A percentile compares a stretch with the other conserved stretches of the same genome.
Evolutionary conservation across 352 stramenopile species (phyloP).

Genomic region (Globisporangium apiculatum): DNA sequence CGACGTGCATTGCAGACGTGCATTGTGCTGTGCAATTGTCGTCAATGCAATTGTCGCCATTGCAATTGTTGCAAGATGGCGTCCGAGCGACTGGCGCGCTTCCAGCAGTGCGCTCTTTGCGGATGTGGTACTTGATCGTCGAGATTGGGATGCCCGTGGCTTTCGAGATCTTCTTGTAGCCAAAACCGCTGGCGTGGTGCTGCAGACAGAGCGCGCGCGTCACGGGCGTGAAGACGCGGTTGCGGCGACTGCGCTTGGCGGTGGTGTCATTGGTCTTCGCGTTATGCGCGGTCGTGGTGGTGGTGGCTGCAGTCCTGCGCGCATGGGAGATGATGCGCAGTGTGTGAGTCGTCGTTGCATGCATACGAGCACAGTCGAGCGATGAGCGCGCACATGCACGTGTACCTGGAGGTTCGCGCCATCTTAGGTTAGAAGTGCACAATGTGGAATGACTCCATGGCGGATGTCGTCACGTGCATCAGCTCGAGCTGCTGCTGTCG

Average conservation of each 20-base stretch:
- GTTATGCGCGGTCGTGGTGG: too few relatives aligned
- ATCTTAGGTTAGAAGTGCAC: too few relatives aligned
- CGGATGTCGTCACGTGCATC: too few relatives aligned
- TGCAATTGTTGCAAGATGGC: background rate
- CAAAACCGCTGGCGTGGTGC: constrained; percentile 13
- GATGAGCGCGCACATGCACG: too few relatives aligned
- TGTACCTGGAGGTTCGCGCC: too few relatives aligned
- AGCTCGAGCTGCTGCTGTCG: too few relatives aligned
- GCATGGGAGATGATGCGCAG: too few relatives aligned
- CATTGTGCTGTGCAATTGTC: background rate
- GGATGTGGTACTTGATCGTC: constrained; percentile 17
- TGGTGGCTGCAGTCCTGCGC: too few relatives aligned
- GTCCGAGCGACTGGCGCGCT: background rate
- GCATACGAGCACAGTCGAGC: too few relatives aligned
- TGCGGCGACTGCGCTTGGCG: constrained; percentile 3
- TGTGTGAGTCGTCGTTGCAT: too few relatives aligned
- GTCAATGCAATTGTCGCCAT: background rate
- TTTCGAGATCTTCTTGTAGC: constrained; percentile 16
- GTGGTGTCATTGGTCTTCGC: too few relatives aligned
- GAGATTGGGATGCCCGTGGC: constrained; percentile 15
- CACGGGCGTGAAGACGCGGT: constrained; percentile 10
- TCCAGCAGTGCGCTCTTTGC: constrained; percentile 5
- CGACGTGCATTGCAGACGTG: background rate
- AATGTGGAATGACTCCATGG: too few relatives aligned
- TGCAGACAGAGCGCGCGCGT: constrained; percentile 13